Percentiles rank a stretch among this genome's conserved stretches.
phyloP scores from a whole-genome alignment of 306 rosid genomes.

The Arachis hypogaea region DNA sequence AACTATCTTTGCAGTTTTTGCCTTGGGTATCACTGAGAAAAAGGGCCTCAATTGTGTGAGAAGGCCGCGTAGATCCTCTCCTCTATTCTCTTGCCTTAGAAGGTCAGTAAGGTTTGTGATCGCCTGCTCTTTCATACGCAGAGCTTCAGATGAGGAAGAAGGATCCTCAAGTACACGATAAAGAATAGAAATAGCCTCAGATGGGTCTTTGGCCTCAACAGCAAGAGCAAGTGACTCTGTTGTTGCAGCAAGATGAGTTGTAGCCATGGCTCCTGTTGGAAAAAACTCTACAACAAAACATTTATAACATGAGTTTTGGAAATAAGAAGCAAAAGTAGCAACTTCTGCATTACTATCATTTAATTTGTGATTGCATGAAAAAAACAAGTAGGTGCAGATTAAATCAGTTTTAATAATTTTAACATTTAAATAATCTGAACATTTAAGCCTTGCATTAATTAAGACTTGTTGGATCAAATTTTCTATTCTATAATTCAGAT shows the following conservation, averaged over 20 bases:
- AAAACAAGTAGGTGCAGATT: too few species aligned
- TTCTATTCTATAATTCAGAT: too few species aligned
- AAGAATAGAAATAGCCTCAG: constrained; percentile 75
- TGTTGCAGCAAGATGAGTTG: constrained; percentile 80
- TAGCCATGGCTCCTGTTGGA: constrained; percentile 57
- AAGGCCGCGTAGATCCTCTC: constrained; percentile 89
- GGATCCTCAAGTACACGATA: constrained; percentile 78
- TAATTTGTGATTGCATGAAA: too few species aligned
- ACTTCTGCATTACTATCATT: too few species aligned
- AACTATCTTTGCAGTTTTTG: constrained; percentile 93
- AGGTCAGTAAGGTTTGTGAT: constrained; percentile 76
- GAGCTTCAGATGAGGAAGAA: constrained; percentile 81
- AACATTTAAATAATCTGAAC: neutral
- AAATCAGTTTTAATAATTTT: neutral
- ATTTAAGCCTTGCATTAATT: neutral
- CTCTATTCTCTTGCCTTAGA: constrained; percentile 81
- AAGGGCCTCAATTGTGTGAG: constrained; percentile 93
- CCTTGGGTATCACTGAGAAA: constrained; percentile 88
- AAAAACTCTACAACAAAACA: constrained; percentile 49
- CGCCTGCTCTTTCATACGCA: constrained; percentile 86
- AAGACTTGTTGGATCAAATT: neutral
- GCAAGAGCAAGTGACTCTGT: constrained; percentile 75
- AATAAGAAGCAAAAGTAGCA: too few species aligned
- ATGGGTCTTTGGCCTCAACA: constrained; percentile 66
- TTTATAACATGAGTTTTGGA: neutral